Conservation (phyloP, 371 early-diverging fungal species). For the Lichtheimia ramosa region DNA sequence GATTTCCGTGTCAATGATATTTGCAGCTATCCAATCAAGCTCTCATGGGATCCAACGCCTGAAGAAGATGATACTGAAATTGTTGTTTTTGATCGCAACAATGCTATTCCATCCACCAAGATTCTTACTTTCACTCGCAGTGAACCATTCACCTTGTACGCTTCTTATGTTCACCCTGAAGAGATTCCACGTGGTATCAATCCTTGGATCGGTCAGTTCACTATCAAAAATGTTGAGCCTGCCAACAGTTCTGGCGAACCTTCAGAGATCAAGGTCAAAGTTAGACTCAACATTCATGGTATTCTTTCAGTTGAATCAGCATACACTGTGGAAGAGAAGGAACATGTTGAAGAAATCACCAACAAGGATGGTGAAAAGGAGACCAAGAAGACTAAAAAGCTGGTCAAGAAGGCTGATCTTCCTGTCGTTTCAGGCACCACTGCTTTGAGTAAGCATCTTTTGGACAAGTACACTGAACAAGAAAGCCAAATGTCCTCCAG, state of each 20-base stretch:
- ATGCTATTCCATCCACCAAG: conserved; percentile 86
- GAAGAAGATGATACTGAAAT: conserved; percentile 76
- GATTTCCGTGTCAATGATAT: conserved; percentile 93
- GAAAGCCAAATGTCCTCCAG: conserved; percentile 86
- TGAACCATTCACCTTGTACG: conserved; percentile 81
- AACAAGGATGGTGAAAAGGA: conserved; percentile 64
- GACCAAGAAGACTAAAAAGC: conserved; percentile 79
- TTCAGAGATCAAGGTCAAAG: conserved; percentile 91
- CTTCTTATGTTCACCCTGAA: conserved; percentile 72
- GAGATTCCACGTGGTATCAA: conserved; percentile 71
- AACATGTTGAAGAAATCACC: conserved; percentile 68
- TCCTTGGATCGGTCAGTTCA: conserved; percentile 72
- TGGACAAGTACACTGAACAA: conserved; percentile 68
- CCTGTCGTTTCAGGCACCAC: conserved; percentile 67
- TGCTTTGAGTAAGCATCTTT: conserved; percentile 52
- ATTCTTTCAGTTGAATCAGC: conserved; percentile 83
- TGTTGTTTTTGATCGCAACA: conserved; percentile 66
- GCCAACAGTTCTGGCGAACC: conserved; percentile 39
- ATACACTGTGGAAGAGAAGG: conserved; percentile 86
- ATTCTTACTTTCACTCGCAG: conserved; percentile 79
- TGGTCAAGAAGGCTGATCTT: conserved; percentile 87
- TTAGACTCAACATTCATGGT: conserved; percentile 82
- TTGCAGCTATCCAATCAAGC: conserved; percentile 63
- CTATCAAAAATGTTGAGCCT: conserved; percentile 57
- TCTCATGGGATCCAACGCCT: conserved; percentile 69